A percentile compares a stretch with the other conserved stretches of the same genome.
These are phyloP conservation scores for Artemisia argyi DNA, from an alignment of 129 eudicot species.

Conservation along the genomic window DNA sequence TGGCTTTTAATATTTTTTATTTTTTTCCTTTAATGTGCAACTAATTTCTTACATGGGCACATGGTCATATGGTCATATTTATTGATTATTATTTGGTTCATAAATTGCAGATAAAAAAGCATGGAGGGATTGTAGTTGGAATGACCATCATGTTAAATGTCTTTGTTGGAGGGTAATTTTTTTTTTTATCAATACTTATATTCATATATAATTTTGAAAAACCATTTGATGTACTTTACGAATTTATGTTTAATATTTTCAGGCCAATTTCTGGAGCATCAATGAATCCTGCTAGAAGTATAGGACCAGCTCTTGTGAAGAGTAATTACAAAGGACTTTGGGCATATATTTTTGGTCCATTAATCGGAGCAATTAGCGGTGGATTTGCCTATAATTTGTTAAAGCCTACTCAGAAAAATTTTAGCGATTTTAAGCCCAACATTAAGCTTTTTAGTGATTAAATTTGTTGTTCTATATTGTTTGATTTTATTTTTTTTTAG, in stretches of 20 bases:
- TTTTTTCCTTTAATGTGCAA: no score
- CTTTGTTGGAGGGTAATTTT: slow-evolving; percentile 72
- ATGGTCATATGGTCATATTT: background rate
- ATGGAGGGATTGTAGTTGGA: slow-evolving; percentile 76
- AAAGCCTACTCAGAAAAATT: no score
- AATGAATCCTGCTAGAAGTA: slow-evolving; percentile 92
- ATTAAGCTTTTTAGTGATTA: no score
- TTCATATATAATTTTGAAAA: background rate
- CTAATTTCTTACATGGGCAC: no score
- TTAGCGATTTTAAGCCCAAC: no score
- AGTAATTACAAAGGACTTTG: slow-evolving; percentile 53
- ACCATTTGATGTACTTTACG: background rate
- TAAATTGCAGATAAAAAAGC: slow-evolving; percentile 49
- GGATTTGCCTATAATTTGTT: no score
- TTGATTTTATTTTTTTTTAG: no score
- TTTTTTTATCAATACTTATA: background rate
- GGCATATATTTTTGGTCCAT: slow-evolving; percentile 71
- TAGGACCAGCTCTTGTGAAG: slow-evolving; percentile 84
- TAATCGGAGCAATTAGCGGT: slow-evolving; percentile 45
- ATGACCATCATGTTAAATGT: slow-evolving; percentile 79
- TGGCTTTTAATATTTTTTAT: no score
- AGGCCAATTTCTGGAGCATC: slow-evolving; percentile 62
- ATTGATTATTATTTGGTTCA: background rate
- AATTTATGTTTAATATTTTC: slow-evolving; percentile 1
- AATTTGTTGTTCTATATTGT: no score